phyloP scores from a whole-genome alignment of 495 filamentous ascomycete species.

The Neurospora sp. region DNA sequence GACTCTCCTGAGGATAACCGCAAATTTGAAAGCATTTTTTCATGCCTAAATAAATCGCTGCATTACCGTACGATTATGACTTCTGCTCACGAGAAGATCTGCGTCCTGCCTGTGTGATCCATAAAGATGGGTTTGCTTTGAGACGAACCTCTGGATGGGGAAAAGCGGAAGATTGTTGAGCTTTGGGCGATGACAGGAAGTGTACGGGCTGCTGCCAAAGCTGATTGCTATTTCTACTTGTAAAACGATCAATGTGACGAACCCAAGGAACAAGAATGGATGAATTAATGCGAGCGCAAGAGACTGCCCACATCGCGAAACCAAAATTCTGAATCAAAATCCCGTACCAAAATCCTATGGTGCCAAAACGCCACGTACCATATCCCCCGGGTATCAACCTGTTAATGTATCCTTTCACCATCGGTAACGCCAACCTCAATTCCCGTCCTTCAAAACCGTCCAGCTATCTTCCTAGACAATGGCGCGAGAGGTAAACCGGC shows the following conservation, averaged over 20 bases:
- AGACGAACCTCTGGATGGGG: not conserved
- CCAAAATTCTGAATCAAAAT: not conserved
- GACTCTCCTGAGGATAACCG: not conserved
- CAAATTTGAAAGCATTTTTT: not conserved
- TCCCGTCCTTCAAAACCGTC: not conserved
- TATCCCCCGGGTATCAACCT: not conserved
- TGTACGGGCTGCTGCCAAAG: not conserved
- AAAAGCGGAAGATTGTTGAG: not conserved
- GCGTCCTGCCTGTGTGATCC: not conserved
- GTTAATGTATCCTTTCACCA: not conserved
- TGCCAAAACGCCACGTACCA: not conserved
- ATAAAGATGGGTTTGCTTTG: not conserved
- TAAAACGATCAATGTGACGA: not conserved
- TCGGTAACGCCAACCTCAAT: not conserved
- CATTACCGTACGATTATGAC: not conserved
- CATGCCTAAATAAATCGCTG: not conserved
- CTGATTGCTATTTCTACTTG: not conserved
- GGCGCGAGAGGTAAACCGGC: conserved; percentile 40
- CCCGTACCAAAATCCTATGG: not conserved
- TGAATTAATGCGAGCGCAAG: not conserved
- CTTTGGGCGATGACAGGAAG: not conserved
- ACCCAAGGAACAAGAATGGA: not conserved
- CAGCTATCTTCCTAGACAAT: conserved; percentile 19
- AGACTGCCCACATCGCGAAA: not conserved
- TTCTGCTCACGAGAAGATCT: not conserved